Evolutionary conservation across 1,284 basidiomycete genomes (phyloP).

Genomic region (Psilocybe mexicana): DNA sequence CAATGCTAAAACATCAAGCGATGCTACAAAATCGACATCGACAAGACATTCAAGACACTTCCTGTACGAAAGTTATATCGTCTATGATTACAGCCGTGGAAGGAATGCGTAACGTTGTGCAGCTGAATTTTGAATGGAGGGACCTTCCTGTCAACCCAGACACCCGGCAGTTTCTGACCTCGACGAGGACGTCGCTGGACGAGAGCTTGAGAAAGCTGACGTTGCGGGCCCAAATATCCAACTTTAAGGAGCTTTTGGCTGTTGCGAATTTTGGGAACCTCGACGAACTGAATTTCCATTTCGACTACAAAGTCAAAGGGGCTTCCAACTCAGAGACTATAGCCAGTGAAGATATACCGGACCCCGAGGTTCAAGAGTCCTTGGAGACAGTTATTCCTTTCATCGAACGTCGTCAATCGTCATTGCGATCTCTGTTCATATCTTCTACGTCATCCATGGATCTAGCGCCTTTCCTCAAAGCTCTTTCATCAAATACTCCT

Average conservation of each 20-base stretch:
- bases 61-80: slow-evolving; percentile 23
- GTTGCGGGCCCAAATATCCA: slow-evolving; percentile 30
- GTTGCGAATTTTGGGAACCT: slow-evolving; percentile 32
- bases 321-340: background rate
- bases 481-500: slow-evolving; percentile 25
- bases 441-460: slow-evolving; percentile 30
- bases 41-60: slow-evolving; percentile 5
- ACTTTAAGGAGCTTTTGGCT: slow-evolving; percentile 31
- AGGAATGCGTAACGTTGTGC: slow-evolving; percentile 33
- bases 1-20: background rate
- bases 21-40: background rate
- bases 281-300: slow-evolving; percentile 31
- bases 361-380: slow-evolving; percentile 11
- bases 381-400: slow-evolving; percentile 32
- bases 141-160: slow-evolving; percentile 32
- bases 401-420: slow-evolving; percentile 26
- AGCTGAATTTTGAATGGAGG: slow-evolving; percentile 37
- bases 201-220: slow-evolving; percentile 33
- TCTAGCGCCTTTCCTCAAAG: slow-evolving; percentile 31
- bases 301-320: slow-evolving; percentile 25
- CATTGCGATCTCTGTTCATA: slow-evolving; percentile 30
- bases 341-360: background rate
- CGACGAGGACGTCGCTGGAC: slow-evolving; percentile 27
- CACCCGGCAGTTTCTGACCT: slow-evolving; percentile 28
- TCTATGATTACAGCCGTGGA: slow-evolving; percentile 32